Evolutionary conservation across 345 rosid genomes (phyloP).

Genomic region (Alliaria petiolata): DNA sequence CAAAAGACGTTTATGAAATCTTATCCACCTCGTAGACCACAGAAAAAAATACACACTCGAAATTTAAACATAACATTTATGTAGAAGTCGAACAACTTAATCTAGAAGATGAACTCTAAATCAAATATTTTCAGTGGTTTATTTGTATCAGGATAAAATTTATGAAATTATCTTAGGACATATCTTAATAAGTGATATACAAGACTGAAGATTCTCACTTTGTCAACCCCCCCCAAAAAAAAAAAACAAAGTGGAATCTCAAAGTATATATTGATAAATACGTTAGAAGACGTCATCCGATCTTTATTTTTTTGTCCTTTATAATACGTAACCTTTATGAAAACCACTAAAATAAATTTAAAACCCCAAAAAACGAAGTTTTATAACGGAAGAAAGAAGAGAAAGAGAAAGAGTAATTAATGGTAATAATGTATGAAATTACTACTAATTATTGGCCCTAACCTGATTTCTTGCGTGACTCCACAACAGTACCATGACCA

Average conservation of each 20-base stretch:
- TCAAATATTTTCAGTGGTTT: background rate
- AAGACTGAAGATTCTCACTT: slow-evolving; percentile 18
- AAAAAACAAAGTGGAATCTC: slow-evolving; percentile 26
- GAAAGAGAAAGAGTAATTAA: background rate
- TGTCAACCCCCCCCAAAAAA: slow-evolving; percentile 13
- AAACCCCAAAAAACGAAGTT: background rate
- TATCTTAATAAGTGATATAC: background rate
- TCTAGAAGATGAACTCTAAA: background rate
- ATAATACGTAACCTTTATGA: slow-evolving; percentile 9
- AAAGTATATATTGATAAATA: background rate
- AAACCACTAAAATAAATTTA: background rate
- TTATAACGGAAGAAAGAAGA: background rate
- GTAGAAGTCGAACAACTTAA: background rate
- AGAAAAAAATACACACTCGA: background rate
- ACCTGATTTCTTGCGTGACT: slow-evolving; percentile 66
- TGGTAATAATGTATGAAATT: background rate
- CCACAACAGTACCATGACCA: slow-evolving; percentile 32
- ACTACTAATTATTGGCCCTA: background rate
- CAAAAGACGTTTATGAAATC: background rate
- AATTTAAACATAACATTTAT: background rate
- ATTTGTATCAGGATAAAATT: background rate
- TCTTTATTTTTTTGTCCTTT: slow-evolving; percentile 3
- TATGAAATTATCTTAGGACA: background rate
- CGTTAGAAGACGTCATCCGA: slow-evolving; percentile 14
- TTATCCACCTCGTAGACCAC: slow-evolving; percentile 7